Percentiles rank a stretch among this genome's conserved stretches.
These are phyloP conservation scores for Lotus japonicus DNA, from an alignment of 306 rosid species.

Conservation along the genomic window DNA sequence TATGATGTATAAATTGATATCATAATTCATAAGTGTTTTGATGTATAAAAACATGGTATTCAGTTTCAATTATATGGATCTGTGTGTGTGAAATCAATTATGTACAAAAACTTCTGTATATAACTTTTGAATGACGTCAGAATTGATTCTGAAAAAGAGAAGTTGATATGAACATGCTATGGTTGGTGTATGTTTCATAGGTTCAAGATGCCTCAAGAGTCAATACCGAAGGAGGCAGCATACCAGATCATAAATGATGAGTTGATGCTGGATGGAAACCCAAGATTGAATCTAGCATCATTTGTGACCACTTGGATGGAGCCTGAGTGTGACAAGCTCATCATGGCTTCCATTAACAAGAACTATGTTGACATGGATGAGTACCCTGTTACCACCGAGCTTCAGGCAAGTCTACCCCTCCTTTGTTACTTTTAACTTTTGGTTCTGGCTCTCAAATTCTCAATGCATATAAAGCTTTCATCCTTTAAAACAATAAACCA, in stretches of 20 bases:
- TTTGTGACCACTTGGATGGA: conserved; percentile 52
- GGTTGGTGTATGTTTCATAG: not conserved
- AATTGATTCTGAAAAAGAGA: too few species aligned
- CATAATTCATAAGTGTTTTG: too few species aligned
- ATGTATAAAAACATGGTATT: too few species aligned
- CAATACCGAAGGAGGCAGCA: conserved; percentile 46
- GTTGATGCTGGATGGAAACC: conserved; percentile 45
- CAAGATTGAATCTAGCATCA: conserved; percentile 35
- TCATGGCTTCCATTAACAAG: conserved; percentile 73
- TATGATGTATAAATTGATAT: too few species aligned
- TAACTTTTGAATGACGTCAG: too few species aligned
- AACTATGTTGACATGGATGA: conserved; percentile 98
- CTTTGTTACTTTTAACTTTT: not conserved
- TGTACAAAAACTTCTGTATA: too few species aligned
- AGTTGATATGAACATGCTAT: not conserved
- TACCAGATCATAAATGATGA: conserved; percentile 47
- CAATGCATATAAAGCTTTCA: too few species aligned
- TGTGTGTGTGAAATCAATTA: too few species aligned
- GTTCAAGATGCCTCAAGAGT: conserved; percentile 40
- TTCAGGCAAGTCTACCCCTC: conserved; percentile 39
- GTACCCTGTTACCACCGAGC: conserved; percentile 92
- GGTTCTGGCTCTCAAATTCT: too few species aligned
- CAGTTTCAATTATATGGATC: too few species aligned
- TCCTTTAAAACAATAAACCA: too few species aligned
- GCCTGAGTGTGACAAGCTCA: conserved; percentile 81